These are phyloP conservation scores for Leucoagaricus sp. DNA, from an alignment of 1,284 basidiomycete species.

Conservation along the genomic window DNA sequence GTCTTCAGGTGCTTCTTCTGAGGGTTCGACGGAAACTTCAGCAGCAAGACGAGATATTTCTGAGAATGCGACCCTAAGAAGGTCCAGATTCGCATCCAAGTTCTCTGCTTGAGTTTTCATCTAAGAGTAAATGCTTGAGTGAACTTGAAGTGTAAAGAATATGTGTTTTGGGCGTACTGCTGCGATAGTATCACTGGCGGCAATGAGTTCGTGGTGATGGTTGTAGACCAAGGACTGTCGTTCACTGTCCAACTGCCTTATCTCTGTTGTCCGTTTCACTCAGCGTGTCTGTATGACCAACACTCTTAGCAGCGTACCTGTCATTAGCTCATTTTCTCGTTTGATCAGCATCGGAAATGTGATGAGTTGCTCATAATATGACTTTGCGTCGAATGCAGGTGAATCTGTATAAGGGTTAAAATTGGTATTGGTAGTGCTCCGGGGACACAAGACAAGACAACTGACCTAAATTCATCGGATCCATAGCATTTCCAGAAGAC, in stretches of 20 bases:
- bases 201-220: conserved; percentile 92
- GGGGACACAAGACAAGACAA: no score
- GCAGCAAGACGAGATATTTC: conserved; percentile 79
- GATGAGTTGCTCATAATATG: conserved; percentile 83
- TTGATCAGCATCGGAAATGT: conserved; percentile 73
- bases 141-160: background rate
- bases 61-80: conserved; percentile 76
- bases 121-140: conserved; percentile 37
- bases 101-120: conserved; percentile 85
- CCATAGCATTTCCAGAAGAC: conserved; percentile 48
- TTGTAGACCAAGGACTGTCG: conserved; percentile 92
- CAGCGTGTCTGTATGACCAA: background rate
- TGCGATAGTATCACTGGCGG: conserved; percentile 88
- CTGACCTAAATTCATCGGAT: conserved; percentile 81
- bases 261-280: conserved; percentile 58
- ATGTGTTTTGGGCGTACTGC: conserved; percentile 50
- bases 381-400: conserved; percentile 75
- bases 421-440: no score
- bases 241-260: conserved; percentile 85
- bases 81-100: conserved; percentile 80
- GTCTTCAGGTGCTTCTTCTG: background rate
- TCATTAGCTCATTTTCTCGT: conserved; percentile 75
- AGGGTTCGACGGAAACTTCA: conserved; percentile 57
- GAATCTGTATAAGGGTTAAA: no score
- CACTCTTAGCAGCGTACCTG: conserved; percentile 49